Conservation (phyloP, 2,329 filamentous ascomycete species). For the Pseudohalonectria lignicola region DNA sequence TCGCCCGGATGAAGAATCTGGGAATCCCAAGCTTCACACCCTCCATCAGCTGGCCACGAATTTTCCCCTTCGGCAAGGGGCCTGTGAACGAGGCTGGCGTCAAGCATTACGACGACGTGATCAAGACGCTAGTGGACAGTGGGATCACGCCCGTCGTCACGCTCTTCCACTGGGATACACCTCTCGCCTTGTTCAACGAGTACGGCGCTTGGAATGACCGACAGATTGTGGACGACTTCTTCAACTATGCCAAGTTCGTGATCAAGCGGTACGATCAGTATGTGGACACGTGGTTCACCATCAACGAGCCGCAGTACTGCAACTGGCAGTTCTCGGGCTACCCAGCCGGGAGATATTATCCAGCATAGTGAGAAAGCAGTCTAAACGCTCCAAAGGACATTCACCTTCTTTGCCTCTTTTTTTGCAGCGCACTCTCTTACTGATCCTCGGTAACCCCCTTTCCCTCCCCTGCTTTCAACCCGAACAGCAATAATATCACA, state of each 20-base stretch:
- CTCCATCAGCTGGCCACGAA: constrained; percentile 38
- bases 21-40: constrained; percentile 41
- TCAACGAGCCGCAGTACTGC: constrained; percentile 34
- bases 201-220: constrained; percentile 33
- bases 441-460: not conserved
- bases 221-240: constrained; percentile 36
- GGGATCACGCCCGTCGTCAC: constrained; percentile 37
- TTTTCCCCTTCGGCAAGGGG: constrained; percentile 37
- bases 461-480: not conserved
- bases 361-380: constrained; percentile 15
- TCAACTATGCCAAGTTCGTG: constrained; percentile 40
- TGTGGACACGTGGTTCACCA: constrained; percentile 40
- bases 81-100: constrained; percentile 39
- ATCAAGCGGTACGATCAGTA: constrained; percentile 39
- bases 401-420: not conserved
- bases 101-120: constrained; percentile 42
- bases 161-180: constrained; percentile 37
- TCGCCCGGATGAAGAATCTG: constrained; percentile 38
- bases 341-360: not conserved
- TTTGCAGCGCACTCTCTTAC: not conserved
- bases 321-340: not conserved
- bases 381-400: constrained; percentile 22
- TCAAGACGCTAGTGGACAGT: constrained; percentile 34
- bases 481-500: not conserved
- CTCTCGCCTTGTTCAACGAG: constrained; percentile 20